Conservation (phyloP, 768 basidiomycete species). For the Macrocybe gigantea region DNA sequence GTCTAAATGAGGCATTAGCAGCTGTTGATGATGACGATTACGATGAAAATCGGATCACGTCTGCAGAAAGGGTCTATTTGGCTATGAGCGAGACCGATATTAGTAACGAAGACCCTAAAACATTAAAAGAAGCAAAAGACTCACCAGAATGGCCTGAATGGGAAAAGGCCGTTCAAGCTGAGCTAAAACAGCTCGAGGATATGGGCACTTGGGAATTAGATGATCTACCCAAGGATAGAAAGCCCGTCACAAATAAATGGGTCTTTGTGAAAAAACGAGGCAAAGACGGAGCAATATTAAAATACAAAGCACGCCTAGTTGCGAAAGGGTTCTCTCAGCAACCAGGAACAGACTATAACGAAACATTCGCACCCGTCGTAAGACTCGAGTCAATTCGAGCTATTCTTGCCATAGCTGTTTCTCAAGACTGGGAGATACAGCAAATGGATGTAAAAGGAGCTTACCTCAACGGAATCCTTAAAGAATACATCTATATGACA, state of each 20-base stretch:
- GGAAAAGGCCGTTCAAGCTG: conserved; percentile 19
- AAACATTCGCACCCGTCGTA: conserved; percentile 17
- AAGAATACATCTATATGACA: conserved; percentile 17
- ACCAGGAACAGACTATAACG: conserved; percentile 25
- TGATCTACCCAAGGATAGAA: conserved; percentile 16
- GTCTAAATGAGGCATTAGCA: no score
- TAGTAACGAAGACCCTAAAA: conserved; percentile 7
- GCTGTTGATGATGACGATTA: no score
- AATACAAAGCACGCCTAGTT: conserved; percentile 27
- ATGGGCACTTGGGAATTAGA: conserved; percentile 23
- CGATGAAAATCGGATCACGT: no score
- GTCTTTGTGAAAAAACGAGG: conserved; percentile 20
- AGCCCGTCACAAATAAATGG: conserved; percentile 23
- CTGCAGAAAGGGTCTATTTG: no score
- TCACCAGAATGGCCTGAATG: conserved; percentile 6
- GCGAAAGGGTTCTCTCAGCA: conserved; percentile 25
- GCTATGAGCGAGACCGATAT: no score
- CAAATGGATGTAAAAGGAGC: conserved; percentile 16
- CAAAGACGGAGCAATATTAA: conserved; percentile 11
- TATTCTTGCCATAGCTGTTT: conserved; percentile 19
- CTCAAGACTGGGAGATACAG: conserved; percentile 7
- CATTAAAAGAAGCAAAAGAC: conserved; percentile 3
- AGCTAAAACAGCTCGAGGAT: conserved; percentile 16
- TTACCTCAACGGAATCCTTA: conserved; percentile 15
- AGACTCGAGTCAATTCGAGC: conserved; percentile 11